Percentiles rank a stretch among this genome's conserved stretches.
phyloP scores from a whole-genome alignment of 2,329 filamentous ascomycete species.

The Verticillium longisporum region DNA sequence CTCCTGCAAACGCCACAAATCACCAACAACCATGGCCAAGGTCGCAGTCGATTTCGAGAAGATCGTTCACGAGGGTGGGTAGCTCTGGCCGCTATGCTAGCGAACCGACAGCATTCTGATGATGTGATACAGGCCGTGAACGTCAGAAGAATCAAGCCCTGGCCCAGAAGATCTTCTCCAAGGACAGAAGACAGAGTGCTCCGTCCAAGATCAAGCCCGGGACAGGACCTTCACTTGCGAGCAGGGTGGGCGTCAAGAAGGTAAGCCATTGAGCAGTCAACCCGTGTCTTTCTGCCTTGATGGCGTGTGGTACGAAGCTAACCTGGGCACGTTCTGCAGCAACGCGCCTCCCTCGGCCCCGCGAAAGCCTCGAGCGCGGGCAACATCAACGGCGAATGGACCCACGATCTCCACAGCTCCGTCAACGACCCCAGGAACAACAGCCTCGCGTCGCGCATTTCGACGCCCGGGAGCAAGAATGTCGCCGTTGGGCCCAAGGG shows the following conservation, averaged over 20 bases:
- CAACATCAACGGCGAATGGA: constrained; percentile 63
- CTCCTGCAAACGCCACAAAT: background rate
- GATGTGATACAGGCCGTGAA: constrained; percentile 44
- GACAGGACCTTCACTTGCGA: constrained; percentile 54
- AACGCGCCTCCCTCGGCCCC: constrained; percentile 21
- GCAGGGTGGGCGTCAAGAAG: constrained; percentile 68
- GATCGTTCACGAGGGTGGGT: constrained; percentile 45
- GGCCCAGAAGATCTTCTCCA: constrained; percentile 65
- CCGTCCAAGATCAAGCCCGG: constrained; percentile 39
- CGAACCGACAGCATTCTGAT: background rate
- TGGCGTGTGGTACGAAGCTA: constrained; percentile 8
- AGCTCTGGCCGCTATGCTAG: background rate
- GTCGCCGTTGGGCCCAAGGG: constrained; percentile 15
- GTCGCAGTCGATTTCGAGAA: constrained; percentile 45
- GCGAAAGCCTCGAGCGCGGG: constrained; percentile 33
- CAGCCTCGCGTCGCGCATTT: constrained; percentile 41
- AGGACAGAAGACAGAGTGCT: constrained; percentile 51
- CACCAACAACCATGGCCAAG: constrained; percentile 29
- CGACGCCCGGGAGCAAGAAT: constrained; percentile 27
- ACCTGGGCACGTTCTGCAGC: constrained; percentile 8
- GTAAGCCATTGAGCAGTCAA: constrained; percentile 26
- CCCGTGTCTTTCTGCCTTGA: background rate
- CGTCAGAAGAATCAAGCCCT: constrained; percentile 65
- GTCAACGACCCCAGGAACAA: constrained; percentile 26
- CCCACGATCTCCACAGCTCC: constrained; percentile 58